Conservation (phyloP, 2,329 filamentous ascomycete genomes). For the Mariannaea elegans region DNA sequence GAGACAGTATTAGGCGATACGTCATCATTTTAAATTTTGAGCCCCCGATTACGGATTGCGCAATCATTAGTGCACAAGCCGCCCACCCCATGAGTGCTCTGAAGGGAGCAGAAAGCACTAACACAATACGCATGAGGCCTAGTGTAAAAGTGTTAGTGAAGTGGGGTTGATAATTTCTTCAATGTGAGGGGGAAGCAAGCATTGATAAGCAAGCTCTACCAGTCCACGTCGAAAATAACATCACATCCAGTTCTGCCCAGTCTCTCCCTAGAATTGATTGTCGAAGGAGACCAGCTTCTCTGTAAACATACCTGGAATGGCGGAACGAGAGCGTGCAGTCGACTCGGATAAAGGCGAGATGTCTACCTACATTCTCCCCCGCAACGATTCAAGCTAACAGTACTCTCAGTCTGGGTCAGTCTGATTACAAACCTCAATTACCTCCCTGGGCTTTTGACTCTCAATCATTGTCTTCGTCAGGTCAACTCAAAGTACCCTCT, state of each 20-base stretch:
- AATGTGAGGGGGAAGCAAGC: not conserved
- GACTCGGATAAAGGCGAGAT: slow-evolving; percentile 51
- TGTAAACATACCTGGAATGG: too few relatives aligned
- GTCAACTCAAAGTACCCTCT: slow-evolving; percentile 76
- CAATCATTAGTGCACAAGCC: not conserved
- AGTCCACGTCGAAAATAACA: too few relatives aligned
- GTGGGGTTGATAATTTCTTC: not conserved
- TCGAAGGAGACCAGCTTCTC: not conserved
- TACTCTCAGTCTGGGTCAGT: slow-evolving; percentile 78
- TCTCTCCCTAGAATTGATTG: not conserved
- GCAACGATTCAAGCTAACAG: slow-evolving; percentile 14
- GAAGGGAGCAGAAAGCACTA: not conserved
- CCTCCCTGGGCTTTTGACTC: slow-evolving; percentile 82
- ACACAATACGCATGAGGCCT: not conserved
- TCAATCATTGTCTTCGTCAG: slow-evolving; percentile 78
- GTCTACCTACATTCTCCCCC: not conserved
- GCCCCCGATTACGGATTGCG: not conserved
- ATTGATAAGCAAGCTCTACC: not conserved
- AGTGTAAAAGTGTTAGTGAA: not conserved
- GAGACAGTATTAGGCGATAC: too few relatives aligned
- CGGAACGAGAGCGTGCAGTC: slow-evolving; percentile 43
- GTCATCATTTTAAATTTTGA: too few relatives aligned
- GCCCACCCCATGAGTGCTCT: too few relatives aligned
- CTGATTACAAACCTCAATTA: slow-evolving; percentile 88
- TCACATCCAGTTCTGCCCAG: not conserved